Evolutionary conservation across 2,329 filamentous ascomycete genomes (phyloP), one percentile per base, ranked within the genome.

Genomic region (Dactylellina parvicollis): DNA sequence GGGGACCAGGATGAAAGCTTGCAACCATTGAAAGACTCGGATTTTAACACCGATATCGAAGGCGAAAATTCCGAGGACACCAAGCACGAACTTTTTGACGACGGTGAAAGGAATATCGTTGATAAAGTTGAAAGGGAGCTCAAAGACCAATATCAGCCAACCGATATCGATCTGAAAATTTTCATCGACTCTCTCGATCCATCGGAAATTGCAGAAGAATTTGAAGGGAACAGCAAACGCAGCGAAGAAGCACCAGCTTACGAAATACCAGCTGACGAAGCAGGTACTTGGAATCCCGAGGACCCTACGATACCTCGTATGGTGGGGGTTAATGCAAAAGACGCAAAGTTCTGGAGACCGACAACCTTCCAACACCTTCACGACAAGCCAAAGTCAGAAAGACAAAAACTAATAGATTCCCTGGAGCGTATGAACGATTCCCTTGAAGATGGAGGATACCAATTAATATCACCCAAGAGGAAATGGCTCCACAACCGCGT

Each of bases 341-440:
- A 28, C 10, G 14, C 49, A 3, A 34, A 30, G 2, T 54, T 54
- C 32, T 54, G 49, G 49, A 54, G 49, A 38, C 49, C 49, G 2
- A 22, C 10, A 7, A 24, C 32, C n/a, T 16, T 54, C 16, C 49
- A 54, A 12, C 18, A 28, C 16, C 30, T 54, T 14, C 49, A 54
- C 18, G 26, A 38, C 22, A 24, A 16, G 10, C 34, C 52, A 16
- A 42, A 14, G 12, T 14, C 36, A 28, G 22, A 26, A 12, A 56
- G 36, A 20, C 12, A 42, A 28, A 42, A 42, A 14, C 18, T 64
- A 16, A 12, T 64, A 4, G 20, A 24, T 2, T 32, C 47, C 18
- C 44, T 72, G 3, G 67, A 72, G 36, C 34, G 57, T 12, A 65
- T 72, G 34, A 72, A 72, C 16, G n/a, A 32, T 0, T n/a, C 32